These are phyloP conservation scores for Solanum virginianum DNA, from an alignment of 257 asterid genomes.

Conservation along the genomic window DNA sequence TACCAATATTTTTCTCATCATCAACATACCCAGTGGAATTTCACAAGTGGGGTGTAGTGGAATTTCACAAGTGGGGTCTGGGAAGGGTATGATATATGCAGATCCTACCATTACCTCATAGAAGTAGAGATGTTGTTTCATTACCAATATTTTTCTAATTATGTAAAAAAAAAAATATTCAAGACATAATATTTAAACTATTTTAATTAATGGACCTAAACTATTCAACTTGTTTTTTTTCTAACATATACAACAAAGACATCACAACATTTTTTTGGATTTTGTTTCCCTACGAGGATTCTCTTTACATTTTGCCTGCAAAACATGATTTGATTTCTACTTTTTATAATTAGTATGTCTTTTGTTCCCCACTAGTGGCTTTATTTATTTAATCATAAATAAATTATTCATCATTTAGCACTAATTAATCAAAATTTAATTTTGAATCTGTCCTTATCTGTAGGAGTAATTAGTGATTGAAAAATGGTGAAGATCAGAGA, in stretches of 20 bases:
- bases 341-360: background rate
- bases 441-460: background rate
- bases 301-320: background rate
- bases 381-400: background rate
- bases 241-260: background rate
- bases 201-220: background rate
- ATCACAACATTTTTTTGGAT: background rate
- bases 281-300: background rate
- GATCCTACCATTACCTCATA: no score
- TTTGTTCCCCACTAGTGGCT: background rate
- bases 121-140: no score
- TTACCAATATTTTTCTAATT: no score
- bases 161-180: background rate
- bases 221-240: background rate
- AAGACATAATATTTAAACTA: background rate
- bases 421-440: background rate
- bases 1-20: no score
- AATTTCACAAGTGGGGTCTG: no score
- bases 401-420: background rate
- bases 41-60: no score
- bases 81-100: no score
- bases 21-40: no score
- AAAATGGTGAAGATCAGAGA: background rate
- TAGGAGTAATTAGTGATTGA: background rate
- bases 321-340: background rate